Conservation (phyloP, 768 basidiomycete species). For the Rhizopogon roseolus region DNA sequence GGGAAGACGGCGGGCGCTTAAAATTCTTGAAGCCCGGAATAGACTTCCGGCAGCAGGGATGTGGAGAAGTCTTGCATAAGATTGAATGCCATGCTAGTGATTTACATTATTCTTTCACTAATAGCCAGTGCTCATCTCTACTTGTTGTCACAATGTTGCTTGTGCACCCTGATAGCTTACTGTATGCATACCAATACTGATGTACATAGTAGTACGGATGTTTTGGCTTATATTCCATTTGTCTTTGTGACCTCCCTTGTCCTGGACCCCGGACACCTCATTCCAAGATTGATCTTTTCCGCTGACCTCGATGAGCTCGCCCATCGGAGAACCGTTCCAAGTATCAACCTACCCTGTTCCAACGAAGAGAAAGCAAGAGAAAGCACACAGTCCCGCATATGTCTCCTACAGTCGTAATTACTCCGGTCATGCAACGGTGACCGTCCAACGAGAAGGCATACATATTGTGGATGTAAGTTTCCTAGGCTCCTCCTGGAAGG, state of each 20-base stretch:
- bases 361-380: constrained; percentile 1
- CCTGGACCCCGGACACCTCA: constrained; percentile 9
- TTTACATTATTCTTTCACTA: constrained; percentile 28
- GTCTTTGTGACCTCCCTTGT: neutral
- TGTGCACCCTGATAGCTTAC: constrained; percentile 28
- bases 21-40: constrained; percentile 66
- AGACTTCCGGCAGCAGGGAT: constrained; percentile 67
- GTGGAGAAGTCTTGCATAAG: constrained; percentile 74
- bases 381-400: constrained; percentile 11
- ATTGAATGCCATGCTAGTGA: constrained; percentile 6
- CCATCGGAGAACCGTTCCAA: constrained; percentile 26
- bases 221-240: constrained; percentile 27
- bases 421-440: constrained; percentile 61
- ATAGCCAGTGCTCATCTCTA: constrained; percentile 26
- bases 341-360: constrained; percentile 17
- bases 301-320: constrained; percentile 21
- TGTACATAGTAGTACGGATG: constrained; percentile 2
- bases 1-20: constrained; percentile 55
- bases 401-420: constrained; percentile 14
- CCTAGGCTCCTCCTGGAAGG: neutral
- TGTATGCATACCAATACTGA: constrained; percentile 20
- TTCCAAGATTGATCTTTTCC: constrained; percentile 5
- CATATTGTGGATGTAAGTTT: constrained; percentile 66
- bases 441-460: constrained; percentile 70
- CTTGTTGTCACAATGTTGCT: constrained; percentile 14